Base-by-base conservation (phyloP, 2,329 filamentous ascomycete genomes). In the Aspergillus puulaauensis region DNA sequence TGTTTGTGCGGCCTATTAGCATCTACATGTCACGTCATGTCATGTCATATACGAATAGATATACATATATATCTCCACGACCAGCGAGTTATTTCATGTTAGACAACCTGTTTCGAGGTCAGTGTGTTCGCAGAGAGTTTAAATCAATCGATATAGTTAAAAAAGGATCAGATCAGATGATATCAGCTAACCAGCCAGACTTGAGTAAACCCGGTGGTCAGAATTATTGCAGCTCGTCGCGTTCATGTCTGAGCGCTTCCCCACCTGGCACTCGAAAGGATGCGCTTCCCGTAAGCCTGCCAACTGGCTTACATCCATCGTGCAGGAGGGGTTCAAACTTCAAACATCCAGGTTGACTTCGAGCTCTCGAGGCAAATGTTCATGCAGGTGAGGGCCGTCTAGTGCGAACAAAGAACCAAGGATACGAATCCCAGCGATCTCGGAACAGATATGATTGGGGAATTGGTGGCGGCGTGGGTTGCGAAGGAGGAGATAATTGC, bases 241-340 rank as follows among this genome's bases (percentile, higher is more conserved):
- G 48, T 50, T 50, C 35, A 50, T 39, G 31, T 41, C 35, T 41
- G 41, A 27, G 17, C 49, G 33, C 19, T 48, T 55, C 52, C 19
- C 52, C 52, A 55, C 52, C 37, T 33, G n/a, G 35, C 7, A 15
- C 35, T 37, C 35, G 12, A 14, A 14, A 37, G 12, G 35, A 37
- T 48, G 37, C 12, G 33, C 48, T 23, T 23, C 40, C 35, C 23
- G 45, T 55, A 55, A 49, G 44, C 52, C 35, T 49, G 52, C 52
- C 52, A 55, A 35, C 21, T 55, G 52, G 48, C 52, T 37, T 12
- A 39, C 47, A 50, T 23, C 19, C 47, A 17, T n/a, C 39, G 48
- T 35, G 24, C 48, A 41, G 23, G 24, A 52, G 44, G 51, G 46
- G 45, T 48, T 11, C 17, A 23, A 49, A 21, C 40, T 43, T 43